Percentiles rank a stretch among this genome's conserved stretches.
These are phyloP conservation scores for Talaromyces funiculosus DNA, from an alignment of 2,329 filamentous ascomycete genomes.

Conservation along the genomic window DNA sequence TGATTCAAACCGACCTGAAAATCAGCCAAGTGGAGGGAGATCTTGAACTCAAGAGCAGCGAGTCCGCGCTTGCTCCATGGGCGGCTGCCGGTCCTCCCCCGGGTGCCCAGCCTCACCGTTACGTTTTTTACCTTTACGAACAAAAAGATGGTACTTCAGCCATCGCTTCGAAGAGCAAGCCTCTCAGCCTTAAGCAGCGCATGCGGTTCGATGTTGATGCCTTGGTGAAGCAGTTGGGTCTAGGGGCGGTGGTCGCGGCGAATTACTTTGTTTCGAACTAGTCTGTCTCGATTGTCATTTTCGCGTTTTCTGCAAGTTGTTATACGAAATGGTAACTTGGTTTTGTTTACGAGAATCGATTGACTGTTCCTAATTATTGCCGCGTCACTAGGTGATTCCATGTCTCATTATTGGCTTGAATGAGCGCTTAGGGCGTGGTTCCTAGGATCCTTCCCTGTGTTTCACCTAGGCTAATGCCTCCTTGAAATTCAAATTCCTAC, in stretches of 20 bases:
- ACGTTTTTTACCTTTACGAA: slow-evolving; percentile 7
- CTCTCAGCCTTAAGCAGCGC: neutral
- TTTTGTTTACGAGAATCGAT: too few relatives aligned
- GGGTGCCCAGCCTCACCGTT: slow-evolving; percentile 8
- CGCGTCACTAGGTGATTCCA: too few relatives aligned
- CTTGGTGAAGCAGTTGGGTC: slow-evolving; percentile 4
- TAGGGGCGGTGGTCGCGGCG: neutral
- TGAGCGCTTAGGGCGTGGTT: too few relatives aligned
- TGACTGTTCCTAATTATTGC: too few relatives aligned
- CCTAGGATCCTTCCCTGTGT: too few relatives aligned
- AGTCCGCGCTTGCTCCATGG: neutral
- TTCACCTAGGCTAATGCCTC: too few relatives aligned
- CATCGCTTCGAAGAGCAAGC: neutral
- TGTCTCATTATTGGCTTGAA: too few relatives aligned
- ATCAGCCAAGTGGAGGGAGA: neutral
- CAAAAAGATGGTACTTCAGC: neutral
- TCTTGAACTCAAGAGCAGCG: neutral
- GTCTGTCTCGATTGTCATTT: too few relatives aligned
- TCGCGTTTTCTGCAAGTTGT: too few relatives aligned
- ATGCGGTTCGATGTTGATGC: slow-evolving; percentile 1
- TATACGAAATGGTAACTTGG: too few relatives aligned
- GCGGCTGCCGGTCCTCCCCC: slow-evolving; percentile 6
- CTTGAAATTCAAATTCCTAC: too few relatives aligned
- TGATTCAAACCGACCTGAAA: slow-evolving; percentile 40
- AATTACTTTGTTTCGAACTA: neutral